Base-by-base conservation (phyloP, 495 filamentous ascomycete species). In the Lasiosphaeria miniovina region DNA sequence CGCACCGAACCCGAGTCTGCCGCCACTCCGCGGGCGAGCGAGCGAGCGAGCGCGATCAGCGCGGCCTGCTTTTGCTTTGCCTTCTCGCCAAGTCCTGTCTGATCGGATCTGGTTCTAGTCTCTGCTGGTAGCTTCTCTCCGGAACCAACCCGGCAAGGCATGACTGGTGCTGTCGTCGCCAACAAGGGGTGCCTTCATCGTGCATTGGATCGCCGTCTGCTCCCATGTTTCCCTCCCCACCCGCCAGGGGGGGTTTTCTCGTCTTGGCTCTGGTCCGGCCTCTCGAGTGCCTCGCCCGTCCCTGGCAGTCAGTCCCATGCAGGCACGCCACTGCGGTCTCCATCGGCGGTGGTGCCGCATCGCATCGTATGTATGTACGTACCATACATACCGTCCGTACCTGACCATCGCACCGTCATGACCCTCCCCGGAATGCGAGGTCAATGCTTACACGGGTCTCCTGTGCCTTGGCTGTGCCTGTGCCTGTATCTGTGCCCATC, bases 361-460 rank as follows among this genome's bases (percentile, higher is more conserved):
- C 24, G 24, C 24, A 24, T 24, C 24, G 24, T 24, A 24, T 24
- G 24, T 24, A 24, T 24, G 24, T 24, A 24, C 24, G 24, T 24
- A 24, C 24, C 24, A 24, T 24, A 24, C 24, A 24, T 24, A 24
- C 36, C 54, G 24, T 48, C 45, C 55, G 50, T 17, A 58, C 15
- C 55, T 43, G 35, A 49, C 51, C 51, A 58, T 50, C 45, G 32
- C 4, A 45, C 56, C 36, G 15, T 51, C 52, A 59, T 56, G 45
- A 14, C 52, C 8, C 31, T 24, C 24, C 40, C 38, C 49, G 57
- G 60, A 62, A 62, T 62, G 60, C 58, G 46, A 59, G 48, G 61
- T 63, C 52, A 55, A 63, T 63, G 56, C 57, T 55, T 49, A 7
- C 17, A 32, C 6, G 43, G 53, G 33, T 55, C 53, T 17, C 54